Evolutionary conservation across 306 rosid species (phyloP).

Genomic region (Castanea mollissima): DNA sequence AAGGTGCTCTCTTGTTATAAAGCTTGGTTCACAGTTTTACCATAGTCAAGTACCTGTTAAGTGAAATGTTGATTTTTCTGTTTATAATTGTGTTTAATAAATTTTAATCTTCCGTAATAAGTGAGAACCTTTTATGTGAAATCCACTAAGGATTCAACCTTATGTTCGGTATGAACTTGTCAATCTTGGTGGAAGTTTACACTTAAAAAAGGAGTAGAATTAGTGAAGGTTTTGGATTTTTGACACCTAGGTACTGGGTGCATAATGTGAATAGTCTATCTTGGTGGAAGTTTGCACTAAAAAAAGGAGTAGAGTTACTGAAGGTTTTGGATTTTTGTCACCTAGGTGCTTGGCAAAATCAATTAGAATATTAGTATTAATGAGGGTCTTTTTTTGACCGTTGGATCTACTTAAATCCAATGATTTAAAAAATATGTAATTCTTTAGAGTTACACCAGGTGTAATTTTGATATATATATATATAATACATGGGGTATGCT

Average conservation of each 20-base stretch:
- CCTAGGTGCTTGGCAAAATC: background rate
- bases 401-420: too few relatives aligned
- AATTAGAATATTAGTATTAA: too few relatives aligned
- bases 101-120: background rate
- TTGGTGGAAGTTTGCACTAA: background rate
- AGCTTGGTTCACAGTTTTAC: background rate
- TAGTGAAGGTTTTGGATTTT: background rate
- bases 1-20: background rate
- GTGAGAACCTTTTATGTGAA: background rate
- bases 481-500: too few relatives aligned
- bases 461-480: too few relatives aligned
- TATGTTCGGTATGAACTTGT: background rate
- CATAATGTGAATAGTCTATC: background rate
- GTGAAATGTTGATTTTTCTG: background rate
- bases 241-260: background rate
- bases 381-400: too few relatives aligned
- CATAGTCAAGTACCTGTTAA: too few relatives aligned
- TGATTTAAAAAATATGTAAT: too few relatives aligned
- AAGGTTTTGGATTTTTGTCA: background rate
- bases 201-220: background rate
- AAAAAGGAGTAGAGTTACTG: background rate
- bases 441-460: too few relatives aligned
- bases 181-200: background rate
- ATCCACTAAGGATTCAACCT: background rate
- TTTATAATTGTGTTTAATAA: background rate